Base-by-base conservation (phyloP, 2,329 filamentous ascomycete species). In the Fusarium veterinarium region DNA sequence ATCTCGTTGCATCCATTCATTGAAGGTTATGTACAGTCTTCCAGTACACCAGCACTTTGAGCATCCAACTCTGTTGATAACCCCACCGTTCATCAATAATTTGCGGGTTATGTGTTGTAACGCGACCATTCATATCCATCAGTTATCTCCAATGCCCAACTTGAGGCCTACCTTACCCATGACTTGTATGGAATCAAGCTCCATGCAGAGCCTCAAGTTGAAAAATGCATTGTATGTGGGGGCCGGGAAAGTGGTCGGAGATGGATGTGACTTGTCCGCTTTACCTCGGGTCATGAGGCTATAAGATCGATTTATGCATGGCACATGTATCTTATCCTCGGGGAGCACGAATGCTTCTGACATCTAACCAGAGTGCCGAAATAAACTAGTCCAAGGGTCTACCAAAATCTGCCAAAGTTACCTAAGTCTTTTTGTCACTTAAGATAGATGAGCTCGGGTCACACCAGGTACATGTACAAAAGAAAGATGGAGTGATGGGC, bases 341-440 rank as follows among this genome's bases (percentile, higher is more conserved):
- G n/a, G 46, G 6, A 33, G 46, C 8, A 8, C n/a, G 5, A 7
- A 33, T 23, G 30, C 8, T 19, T 49, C 30, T 8, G 16, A 23
- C 10, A 19, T 10, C 7, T 4, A n/a, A 25, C 5, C 16, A 33
- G 10, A 12, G 11, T 10, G 10, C 8, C 17, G 25, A 0, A 35
- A 33, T 51, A 33, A 33, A 19, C 3, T 25, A 12, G 11, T 6
- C 30, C 4, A 19, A 49, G 23, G 16, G 12, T 6, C 11, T 33
- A 4, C 2, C 5, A 49, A 23, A 4, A 33, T 10, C 4, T 7
- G 6, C n/a, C 13, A 49, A 10, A 49, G 4, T 14, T 33, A 4
- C 7, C 30, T 4, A 23, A 8, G 0, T 49, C 13, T 25, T 51
- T 51, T 35, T 8, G 11, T 33, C 30, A 19, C 30, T 19, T 51